Evolutionary conservation across 805 yeast species (phyloP), one percentile per base, ranked within the genome.

Genomic region (Cyberlindnera xishuangbannaensis): DNA sequence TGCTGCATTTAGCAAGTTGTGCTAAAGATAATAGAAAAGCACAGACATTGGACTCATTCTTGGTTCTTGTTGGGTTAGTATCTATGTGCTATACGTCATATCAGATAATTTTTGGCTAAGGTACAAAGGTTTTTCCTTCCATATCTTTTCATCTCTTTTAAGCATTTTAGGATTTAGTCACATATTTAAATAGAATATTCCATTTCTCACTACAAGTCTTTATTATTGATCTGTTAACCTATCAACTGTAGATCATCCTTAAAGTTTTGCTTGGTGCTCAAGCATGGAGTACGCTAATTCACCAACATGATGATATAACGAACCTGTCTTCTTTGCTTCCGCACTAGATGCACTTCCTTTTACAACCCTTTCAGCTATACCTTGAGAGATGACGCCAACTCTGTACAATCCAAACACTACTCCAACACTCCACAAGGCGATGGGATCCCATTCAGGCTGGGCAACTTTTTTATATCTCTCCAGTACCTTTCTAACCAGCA

Each of bases 1-100:
- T 83, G 67, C 60, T 83, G 33, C 92, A 83, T 49, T 63, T 75
- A 34, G 69, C 63, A 49, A 35, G 47, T 21, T 25, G 37, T 21
- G 36, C 37, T 8, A 25, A 30, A 18, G 46, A 65, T 11, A 58
- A 48, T 26, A 51, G 48, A 37, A 58, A 66, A 53, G 48, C 47
- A 3, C 67, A 70, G 20, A 19, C 47, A 1, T 43, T 72, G 8
- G 83, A 83, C 50, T 57, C 65, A 21, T 27, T 62, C 3, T 56
- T 83, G 43, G 65, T 76, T 3, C 20, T 64, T 1, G 54, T 80
- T 39, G 94, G 94, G 3, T 69, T 64, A 1, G 45, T 67, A 11
- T 76, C 83, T 5, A 71, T 82, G 77, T 47, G 67, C 2, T 83
- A 81, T 53, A 83, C 88, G 1, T 74, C 87, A 0, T 73, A 67